phyloP scores from a whole-genome alignment of 331 rosid species.

The Spiraea crenata region DNA sequence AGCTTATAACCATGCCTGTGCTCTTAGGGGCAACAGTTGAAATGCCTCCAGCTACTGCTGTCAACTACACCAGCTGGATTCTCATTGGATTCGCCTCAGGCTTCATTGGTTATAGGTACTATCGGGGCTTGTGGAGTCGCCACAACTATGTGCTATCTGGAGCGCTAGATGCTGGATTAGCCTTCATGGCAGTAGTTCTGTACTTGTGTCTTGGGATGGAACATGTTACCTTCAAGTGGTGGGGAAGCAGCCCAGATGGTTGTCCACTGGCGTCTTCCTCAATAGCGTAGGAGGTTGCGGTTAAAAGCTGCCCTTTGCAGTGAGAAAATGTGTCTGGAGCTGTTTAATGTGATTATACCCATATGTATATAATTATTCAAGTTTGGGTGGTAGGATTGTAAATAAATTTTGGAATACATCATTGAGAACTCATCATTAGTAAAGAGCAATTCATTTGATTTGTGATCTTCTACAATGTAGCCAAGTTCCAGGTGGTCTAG shows the following conservation, averaged over 20 bases:
- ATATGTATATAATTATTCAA: background rate
- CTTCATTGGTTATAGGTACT: conserved; percentile 49
- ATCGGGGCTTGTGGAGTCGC: conserved; percentile 63
- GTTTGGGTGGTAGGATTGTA: background rate
- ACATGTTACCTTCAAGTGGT: conserved; percentile 57
- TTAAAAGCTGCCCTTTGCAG: conserved; percentile 44
- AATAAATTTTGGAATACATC: background rate
- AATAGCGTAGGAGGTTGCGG: conserved; percentile 41
- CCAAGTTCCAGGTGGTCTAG: too few relatives aligned
- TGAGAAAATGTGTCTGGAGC: conserved; percentile 10
- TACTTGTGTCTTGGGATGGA: conserved; percentile 65
- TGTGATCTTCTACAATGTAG: too few relatives aligned
- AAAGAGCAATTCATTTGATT: background rate
- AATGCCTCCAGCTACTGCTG: conserved; percentile 76
- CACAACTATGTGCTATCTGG: conserved; percentile 63
- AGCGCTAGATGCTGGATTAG: conserved; percentile 77
- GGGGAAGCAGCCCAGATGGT: conserved; percentile 66
- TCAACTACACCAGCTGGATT: conserved; percentile 60
- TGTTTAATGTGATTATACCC: conserved; percentile 2
- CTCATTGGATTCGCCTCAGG: conserved; percentile 65
- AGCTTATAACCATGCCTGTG: conserved; percentile 58
- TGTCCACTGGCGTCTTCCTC: conserved; percentile 75
- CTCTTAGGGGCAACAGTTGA: conserved; percentile 45
- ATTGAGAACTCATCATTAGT: background rate
- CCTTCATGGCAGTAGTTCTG: conserved; percentile 69